A percentile compares a stretch with the other conserved stretches of the same genome.
Conservation (phyloP, 139 green algal species). For the Coccomyxa sp. region DNA sequence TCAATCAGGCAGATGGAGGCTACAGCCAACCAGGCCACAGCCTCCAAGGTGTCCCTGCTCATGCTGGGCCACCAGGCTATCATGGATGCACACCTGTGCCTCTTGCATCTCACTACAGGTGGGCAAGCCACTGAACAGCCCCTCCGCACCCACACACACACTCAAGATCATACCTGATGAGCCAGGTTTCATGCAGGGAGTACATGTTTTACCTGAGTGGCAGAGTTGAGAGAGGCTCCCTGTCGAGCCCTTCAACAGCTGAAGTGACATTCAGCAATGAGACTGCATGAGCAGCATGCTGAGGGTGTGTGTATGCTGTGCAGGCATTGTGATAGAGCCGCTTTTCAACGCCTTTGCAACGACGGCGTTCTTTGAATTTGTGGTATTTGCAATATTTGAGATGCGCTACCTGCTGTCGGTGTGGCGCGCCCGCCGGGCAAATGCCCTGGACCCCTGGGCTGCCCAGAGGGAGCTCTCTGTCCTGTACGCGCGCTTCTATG, state of each 20-base stretch:
- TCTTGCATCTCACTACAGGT: conserved; percentile 79
- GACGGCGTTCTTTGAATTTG: conserved; percentile 74
- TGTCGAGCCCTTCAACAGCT: too few relatives aligned
- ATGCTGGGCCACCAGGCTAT: conserved; percentile 72
- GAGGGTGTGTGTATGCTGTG: not conserved
- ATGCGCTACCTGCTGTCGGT: conserved; percentile 77
- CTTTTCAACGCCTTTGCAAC: conserved; percentile 80
- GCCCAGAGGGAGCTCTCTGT: conserved; percentile 66
- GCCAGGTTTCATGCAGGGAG: too few relatives aligned
- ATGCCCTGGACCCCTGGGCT: conserved; percentile 45
- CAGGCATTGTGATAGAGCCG: conserved; percentile 75
- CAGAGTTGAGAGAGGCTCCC: too few relatives aligned
- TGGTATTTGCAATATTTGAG: conserved; percentile 88
- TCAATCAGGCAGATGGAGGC: conserved; percentile 74
- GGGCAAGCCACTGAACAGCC: too few relatives aligned
- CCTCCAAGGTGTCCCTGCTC: conserved; percentile 66
- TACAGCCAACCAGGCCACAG: conserved; percentile 31
- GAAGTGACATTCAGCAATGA: too few relatives aligned
- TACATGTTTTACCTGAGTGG: too few relatives aligned
- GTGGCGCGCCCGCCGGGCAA: conserved; percentile 63
- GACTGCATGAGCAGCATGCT: not conserved
- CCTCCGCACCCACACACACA: too few relatives aligned
- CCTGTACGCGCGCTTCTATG: conserved; percentile 86
- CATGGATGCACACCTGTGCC: conserved; percentile 84
- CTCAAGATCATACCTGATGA: too few relatives aligned